Conservation (phyloP, 495 filamentous ascomycete species). For the Penicillium cinerascens region DNA sequence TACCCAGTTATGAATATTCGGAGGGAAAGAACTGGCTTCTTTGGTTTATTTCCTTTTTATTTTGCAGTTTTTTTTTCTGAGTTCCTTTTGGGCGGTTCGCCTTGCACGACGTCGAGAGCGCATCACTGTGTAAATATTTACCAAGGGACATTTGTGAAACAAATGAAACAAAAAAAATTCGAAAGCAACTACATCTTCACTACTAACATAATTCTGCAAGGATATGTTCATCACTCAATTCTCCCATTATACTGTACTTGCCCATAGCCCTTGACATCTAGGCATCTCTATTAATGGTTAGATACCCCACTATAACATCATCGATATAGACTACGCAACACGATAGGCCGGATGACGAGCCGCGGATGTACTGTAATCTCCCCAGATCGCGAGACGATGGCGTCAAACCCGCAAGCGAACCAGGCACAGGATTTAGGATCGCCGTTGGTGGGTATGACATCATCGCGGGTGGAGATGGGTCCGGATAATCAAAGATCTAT, state of each 20-base stretch:
- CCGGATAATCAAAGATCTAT: background rate
- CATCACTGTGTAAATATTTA: conserved; percentile 23
- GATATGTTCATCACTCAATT: too few relatives aligned
- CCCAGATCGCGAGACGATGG: background rate
- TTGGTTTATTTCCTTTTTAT: background rate
- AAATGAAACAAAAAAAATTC: conserved; percentile 17
- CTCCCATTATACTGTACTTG: too few relatives aligned
- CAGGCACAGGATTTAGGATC: conserved; percentile 6
- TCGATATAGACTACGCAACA: background rate
- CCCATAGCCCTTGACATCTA: background rate
- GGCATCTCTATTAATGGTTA: background rate
- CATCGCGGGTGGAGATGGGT: background rate
- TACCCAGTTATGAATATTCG: conserved; percentile 6
- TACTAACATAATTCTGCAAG: too few relatives aligned
- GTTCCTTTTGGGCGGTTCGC: background rate
- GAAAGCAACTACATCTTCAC: conserved; percentile 2
- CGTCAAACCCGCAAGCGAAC: conserved; percentile 3
- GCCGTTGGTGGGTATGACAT: background rate
- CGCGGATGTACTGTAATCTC: background rate
- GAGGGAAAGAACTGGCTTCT: conserved; percentile 13
- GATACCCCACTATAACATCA: background rate
- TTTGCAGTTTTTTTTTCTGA: background rate
- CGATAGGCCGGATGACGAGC: background rate
- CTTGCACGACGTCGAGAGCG: background rate
- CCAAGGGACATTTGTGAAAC: conserved; percentile 2